phyloP scores from a whole-genome alignment of 2,329 filamentous ascomycete species.

The Falciphora oryzae region DNA sequence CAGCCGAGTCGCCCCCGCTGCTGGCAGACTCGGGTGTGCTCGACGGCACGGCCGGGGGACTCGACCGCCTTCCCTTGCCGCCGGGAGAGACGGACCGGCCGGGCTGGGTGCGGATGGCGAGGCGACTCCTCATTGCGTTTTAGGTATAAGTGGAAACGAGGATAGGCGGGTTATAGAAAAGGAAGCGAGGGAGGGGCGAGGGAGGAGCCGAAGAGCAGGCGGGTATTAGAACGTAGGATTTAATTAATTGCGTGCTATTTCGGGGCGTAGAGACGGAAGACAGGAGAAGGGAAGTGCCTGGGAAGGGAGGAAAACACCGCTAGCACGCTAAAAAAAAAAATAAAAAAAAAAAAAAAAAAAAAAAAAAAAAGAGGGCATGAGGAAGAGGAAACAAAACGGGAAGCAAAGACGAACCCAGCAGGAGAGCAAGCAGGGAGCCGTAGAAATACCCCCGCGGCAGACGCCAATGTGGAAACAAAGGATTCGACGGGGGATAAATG shows the following conservation, averaged over 20 bases:
- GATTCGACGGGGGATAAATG: neutral
- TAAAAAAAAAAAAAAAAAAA: neutral
- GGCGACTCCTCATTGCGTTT: neutral
- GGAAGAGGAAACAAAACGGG: neutral
- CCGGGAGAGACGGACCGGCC: neutral
- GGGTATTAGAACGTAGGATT: neutral
- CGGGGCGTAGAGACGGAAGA: neutral
- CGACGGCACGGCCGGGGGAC: neutral
- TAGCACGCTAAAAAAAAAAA: neutral
- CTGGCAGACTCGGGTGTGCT: neutral
- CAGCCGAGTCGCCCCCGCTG: neutral
- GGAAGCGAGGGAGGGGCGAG: too few species aligned
- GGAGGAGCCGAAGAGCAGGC: too few species aligned
- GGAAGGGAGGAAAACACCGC: neutral
- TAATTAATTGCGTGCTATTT: too few species aligned
- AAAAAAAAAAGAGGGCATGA: neutral
- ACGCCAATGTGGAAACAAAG: neutral
- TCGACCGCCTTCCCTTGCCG: neutral
- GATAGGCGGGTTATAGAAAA: neutral
- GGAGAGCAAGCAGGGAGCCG: neutral
- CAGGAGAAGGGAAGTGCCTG: neutral
- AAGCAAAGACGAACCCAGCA: neutral
- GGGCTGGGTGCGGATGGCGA: constrained; percentile 3
- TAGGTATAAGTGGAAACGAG: neutral
- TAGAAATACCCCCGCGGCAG: neutral